Evolutionary conservation across 1,284 basidiomycete genomes (phyloP), one percentile per base, ranked within the genome.

Genomic region (Pascua guehoae): DNA sequence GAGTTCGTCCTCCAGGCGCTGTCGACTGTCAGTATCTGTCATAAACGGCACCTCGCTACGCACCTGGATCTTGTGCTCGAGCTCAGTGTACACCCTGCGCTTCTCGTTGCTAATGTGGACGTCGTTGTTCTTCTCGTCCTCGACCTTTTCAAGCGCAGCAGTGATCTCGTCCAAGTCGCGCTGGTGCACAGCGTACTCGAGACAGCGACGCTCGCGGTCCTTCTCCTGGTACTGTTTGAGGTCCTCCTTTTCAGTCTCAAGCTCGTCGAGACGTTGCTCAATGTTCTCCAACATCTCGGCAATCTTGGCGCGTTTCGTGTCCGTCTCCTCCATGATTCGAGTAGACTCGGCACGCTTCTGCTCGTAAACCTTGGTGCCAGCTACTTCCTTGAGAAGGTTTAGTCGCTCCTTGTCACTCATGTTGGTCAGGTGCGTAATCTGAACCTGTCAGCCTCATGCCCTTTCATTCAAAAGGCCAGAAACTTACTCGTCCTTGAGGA

Each of bases 341-440:
- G 95, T 81, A 12, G 91, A 95, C 73, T 98, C 95, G 1, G 88
- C 69, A 12, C 96, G 85, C 51, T 95, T 87, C 70, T 96, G 89
- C 76, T 98, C 96, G 74, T 99, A 99, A 1, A 98, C 93, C 68
- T 96, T 91, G 0, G 96, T 98, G 1, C 96, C 96, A 0, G 96
- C 96, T 0, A 99, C 95, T 75, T 99, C 96, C 72, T 99, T 98
- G 50, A 99, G 82, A 15, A 98, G 82, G 1, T 89, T 86, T 5
- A 99, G 83, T 2, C 96, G 86, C 74, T 99, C 95, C 61, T 88
- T 85, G 70, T 99, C 96, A 75, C 96, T 96, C 41, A 95, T 94
- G 66, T 98, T 98, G 8, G 96, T 98, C 15, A 99, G 81, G 38
- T 91, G 88, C 0, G 95, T 98, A 68, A 99, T 98, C 88, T 95